Percentiles rank a stretch among this genome's conserved stretches.
phyloP scores from a whole-genome alignment of 495 filamentous ascomycete species.

The Letharia columbiana region DNA sequence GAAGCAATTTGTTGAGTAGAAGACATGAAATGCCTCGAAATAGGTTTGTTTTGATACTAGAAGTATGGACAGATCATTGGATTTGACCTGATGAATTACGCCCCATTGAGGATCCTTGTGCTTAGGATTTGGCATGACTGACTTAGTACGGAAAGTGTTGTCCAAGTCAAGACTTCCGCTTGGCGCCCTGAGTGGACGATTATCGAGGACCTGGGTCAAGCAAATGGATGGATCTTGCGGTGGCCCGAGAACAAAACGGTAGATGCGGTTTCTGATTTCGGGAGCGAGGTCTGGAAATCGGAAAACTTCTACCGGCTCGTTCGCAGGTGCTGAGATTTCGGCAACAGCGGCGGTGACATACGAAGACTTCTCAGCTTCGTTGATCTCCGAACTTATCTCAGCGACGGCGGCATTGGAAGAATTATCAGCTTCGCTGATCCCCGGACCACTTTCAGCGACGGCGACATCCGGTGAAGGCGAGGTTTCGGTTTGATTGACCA shows the following conservation, averaged over 20 bases:
- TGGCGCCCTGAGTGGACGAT: neutral
- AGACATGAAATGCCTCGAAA: slow-evolving; percentile 26
- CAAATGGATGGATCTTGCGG: neutral
- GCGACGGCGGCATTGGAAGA: neutral
- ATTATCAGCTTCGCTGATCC: neutral
- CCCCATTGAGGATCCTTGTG: neutral
- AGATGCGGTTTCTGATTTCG: slow-evolving; percentile 27
- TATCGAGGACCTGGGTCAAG: neutral
- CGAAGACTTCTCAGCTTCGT: neutral
- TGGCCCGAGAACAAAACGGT: slow-evolving; percentile 24
- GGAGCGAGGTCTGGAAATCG: slow-evolving; percentile 15
- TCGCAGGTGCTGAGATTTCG: neutral
- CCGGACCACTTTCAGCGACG: neutral
- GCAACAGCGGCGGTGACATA: neutral
- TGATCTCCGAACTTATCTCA: neutral
- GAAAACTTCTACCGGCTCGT: neutral
- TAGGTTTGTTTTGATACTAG: slow-evolving; percentile 25
- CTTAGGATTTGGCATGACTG: neutral
- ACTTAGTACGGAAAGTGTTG: neutral
- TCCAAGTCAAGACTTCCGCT: neutral
- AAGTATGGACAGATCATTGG: slow-evolving; percentile 22
- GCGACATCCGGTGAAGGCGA: neutral
- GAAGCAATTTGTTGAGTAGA: slow-evolving; percentile 30
- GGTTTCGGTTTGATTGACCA: neutral
- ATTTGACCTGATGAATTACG: neutral